Base-by-base conservation (phyloP, 2,329 filamentous ascomycete species). In the Xylariaceae sp. region DNA sequence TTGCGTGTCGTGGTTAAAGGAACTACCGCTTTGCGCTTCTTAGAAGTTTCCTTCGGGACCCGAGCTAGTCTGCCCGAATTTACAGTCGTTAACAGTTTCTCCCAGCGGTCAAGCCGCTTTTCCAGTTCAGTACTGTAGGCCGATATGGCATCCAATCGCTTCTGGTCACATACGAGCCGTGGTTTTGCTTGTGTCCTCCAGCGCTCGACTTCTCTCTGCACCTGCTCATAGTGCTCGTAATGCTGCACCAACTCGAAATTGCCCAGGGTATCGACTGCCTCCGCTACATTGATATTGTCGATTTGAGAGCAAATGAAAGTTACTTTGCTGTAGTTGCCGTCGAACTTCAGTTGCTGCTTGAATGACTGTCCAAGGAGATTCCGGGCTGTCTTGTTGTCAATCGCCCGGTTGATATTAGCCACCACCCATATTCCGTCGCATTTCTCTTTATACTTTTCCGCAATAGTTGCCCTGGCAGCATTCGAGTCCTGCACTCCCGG, bases 401-500 rank as follows among this genome's bases (percentile, higher is more conserved):
- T 70, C 8, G 74, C 74, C 19, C 74, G 61, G 31, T 61, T 75
- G 36, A 78, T 77, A 0, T 69, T 70, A 3, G 73, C 70, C 21
- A 76, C 67, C 34, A 77, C 70, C 69, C 70, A 79, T 1, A 78
- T 51, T 0, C 64, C 67, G 2, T 68, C 70, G 41, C 75, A 80
- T 39, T 71, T 62, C 46, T 79, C 71, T 55, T 79, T 68, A 43
- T 81, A 81, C 1, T 61, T 61, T 27, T 66, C 62, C 2, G 76
- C 73, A 16, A 80, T 67, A 2, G 71, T 67, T 24, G 68, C 65
- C 31, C 76, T 63, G 22, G 76, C 76, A 4, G 70, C 65, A 46
- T 80, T 80, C 1, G 67, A 67, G 45, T 80, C 76, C 11, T 73
- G 66, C 1, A 74, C 61, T 26, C 75, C 74, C 5, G 75, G 75